A percentile compares a stretch with the other conserved stretches of the same genome.
Conservation (phyloP, 164 flowering plant genomes). For the Vitis rupestris region DNA sequence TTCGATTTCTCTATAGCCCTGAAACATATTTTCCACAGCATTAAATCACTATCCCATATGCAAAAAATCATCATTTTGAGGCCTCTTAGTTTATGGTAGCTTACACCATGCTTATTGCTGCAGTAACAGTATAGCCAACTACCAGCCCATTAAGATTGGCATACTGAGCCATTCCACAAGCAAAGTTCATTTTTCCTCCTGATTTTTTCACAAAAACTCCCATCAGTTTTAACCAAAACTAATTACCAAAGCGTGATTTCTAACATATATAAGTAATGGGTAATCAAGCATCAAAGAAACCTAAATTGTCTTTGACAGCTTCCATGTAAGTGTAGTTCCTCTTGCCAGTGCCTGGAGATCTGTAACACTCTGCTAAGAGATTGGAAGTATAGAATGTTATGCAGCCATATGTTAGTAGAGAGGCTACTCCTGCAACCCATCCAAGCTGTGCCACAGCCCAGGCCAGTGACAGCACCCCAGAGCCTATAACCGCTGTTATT, state of each 20-base stretch:
- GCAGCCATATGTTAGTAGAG: neutral
- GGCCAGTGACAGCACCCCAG: conserved; percentile 14
- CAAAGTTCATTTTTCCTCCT: conserved; percentile 6
- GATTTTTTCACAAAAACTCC: no score
- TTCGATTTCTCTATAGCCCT: conserved; percentile 54
- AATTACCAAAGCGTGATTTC: no score
- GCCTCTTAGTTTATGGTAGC: neutral
- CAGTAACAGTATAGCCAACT: conserved; percentile 19
- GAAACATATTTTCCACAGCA: neutral
- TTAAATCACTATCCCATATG: no score
- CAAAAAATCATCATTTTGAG: no score
- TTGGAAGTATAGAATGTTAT: conserved; percentile 5
- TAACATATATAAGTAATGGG: no score
- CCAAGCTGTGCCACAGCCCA: conserved; percentile 18
- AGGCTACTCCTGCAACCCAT: conserved; percentile 7
- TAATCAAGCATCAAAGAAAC: neutral
- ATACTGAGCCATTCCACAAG: conserved; percentile 19
- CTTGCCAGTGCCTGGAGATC: conserved; percentile 9
- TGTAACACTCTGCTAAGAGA: conserved; percentile 8
- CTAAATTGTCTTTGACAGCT: conserved; percentile 7
- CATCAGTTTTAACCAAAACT: neutral
- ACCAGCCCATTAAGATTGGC: conserved; percentile 15
- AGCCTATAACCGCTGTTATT: conserved; percentile 15
- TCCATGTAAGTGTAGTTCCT: conserved; percentile 6
- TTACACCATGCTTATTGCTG: conserved; percentile 26